Conservation (phyloP, 768 basidiomycete species). For the Holtermanniella nyarrowii region DNA sequence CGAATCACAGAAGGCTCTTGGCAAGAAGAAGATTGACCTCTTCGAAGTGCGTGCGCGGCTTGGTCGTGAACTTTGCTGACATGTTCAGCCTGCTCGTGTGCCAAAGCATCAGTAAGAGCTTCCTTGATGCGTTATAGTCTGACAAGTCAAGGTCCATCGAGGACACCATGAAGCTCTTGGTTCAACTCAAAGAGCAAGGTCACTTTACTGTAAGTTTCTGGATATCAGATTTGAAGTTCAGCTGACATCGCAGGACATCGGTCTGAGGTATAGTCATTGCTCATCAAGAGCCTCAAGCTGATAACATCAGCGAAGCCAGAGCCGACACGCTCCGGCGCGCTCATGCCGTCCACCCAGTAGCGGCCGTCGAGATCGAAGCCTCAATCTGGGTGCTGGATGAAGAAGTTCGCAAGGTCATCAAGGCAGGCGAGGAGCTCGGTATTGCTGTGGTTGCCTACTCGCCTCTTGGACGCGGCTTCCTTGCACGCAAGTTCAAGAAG, state of each 20-base stretch:
- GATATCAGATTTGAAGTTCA: neutral
- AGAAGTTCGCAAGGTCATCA: slow-evolving; percentile 49
- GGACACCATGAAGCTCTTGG: slow-evolving; percentile 44
- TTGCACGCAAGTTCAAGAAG: slow-evolving; percentile 35
- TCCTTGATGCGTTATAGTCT: neutral
- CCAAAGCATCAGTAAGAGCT: neutral
- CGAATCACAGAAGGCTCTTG: slow-evolving; percentile 45
- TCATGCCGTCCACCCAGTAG: slow-evolving; percentile 48
- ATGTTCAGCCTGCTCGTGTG: neutral
- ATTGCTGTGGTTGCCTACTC: slow-evolving; percentile 56
- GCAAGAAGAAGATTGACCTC: slow-evolving; percentile 54
- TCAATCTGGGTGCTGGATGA: slow-evolving; percentile 54
- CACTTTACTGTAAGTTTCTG: slow-evolving; percentile 41
- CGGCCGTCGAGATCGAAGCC: slow-evolving; percentile 58
- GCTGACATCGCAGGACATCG: neutral
- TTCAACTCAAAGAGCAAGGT: slow-evolving; percentile 48
- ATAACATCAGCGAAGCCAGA: slow-evolving; percentile 21
- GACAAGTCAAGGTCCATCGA: slow-evolving; percentile 42
- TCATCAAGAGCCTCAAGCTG: slow-evolving; percentile 8
- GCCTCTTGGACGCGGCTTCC: slow-evolving; percentile 42
- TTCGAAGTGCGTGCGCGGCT: slow-evolving; percentile 49
- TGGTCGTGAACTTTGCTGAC: neutral
- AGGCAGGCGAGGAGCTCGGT: slow-evolving; percentile 50
- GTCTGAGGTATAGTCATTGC: too few relatives aligned
- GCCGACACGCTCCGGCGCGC: slow-evolving; percentile 46